Base-by-base conservation (phyloP, 73 alveolate genomes). In the Paramecium biaurelia region DNA sequence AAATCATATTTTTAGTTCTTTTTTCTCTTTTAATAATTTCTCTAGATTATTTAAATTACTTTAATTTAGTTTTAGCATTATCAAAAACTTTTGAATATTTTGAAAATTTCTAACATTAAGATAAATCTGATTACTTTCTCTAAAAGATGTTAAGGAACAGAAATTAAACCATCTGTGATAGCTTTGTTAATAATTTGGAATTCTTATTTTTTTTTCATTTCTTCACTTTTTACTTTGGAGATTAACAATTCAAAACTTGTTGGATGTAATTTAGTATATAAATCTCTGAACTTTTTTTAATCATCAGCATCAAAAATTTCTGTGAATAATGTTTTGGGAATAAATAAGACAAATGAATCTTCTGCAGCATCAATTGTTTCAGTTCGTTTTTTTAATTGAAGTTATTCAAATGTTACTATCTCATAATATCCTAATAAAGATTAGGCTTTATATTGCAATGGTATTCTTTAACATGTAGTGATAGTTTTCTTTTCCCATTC, bases 301-400 rank as follows among this genome's bases (percentile, higher is more conserved):
- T 89, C 94, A 14, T 89, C 94, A 26, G 85, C 89, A 89, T 89
- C 94, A 89, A 89, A 89, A 8, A 89, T 89, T 30, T 70, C 63
- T 2, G 53, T 70, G 57, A 89, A 89, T 6, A 70, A 14, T 10
- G 74, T 89, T 70, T 56, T 63, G 4, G 74, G 67, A 5, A 67
- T 42, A 43, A 37, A 89, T 23, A 89, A 70, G 14, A 89, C 92
- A 89, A 89, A 89, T 1, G 92, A 43, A 70, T 89, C 94, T 45
- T 63, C 57, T 24, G 84, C 57, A 1, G 94, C 85, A 89, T 89
- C 94, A 20, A 89, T 89, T 0, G 94, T 89, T 89, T 89, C 94
- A 4, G 94, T 70, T 68, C 94, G 38, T n/a, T 32, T 24, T 24
- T 79, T 45, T 42, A 89, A 76, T 21, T 85, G 41, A 1, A 28